Conservation (phyloP, 108 stramenopile species). For the Bacterosira constricta region DNA sequence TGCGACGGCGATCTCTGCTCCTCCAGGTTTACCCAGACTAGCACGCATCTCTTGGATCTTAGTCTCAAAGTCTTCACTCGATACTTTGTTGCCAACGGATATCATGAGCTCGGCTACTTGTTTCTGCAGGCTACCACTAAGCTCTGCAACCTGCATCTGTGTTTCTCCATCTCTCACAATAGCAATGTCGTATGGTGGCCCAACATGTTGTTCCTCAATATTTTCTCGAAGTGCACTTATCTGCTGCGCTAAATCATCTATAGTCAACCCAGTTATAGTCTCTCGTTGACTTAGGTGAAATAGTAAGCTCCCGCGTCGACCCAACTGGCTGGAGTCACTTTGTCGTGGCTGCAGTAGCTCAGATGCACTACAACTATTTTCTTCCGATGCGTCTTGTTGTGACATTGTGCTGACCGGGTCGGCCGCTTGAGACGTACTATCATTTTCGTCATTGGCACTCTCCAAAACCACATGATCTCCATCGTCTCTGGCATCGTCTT, state of each 20-base stretch:
- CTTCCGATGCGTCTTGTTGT: too few species aligned
- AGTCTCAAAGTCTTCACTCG: constrained; percentile 1
- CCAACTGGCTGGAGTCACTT: background rate
- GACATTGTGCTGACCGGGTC: too few species aligned
- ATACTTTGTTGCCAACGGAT: constrained; percentile 1
- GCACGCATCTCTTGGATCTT: constrained; percentile 7
- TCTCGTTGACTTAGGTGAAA: constrained; percentile 16
- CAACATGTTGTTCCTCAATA: background rate
- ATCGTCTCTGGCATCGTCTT: too few species aligned
- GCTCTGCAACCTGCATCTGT: background rate
- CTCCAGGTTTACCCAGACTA: background rate
- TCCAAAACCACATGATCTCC: too few species aligned
- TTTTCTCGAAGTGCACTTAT: background rate
- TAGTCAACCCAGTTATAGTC: background rate
- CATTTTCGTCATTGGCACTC: too few species aligned
- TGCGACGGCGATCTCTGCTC: background rate
- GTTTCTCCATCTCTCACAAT: background rate
- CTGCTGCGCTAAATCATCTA: constrained; percentile 5
- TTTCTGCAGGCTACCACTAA: constrained; percentile 5
- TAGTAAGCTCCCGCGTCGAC: background rate
- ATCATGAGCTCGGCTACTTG: constrained; percentile 5
- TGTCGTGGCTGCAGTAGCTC: too few species aligned
- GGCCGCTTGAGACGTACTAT: too few species aligned
- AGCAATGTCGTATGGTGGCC: background rate
- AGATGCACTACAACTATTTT: too few species aligned